Base-by-base conservation (phyloP, 345 rosid genomes). In the Ailanthus altissimus region DNA sequence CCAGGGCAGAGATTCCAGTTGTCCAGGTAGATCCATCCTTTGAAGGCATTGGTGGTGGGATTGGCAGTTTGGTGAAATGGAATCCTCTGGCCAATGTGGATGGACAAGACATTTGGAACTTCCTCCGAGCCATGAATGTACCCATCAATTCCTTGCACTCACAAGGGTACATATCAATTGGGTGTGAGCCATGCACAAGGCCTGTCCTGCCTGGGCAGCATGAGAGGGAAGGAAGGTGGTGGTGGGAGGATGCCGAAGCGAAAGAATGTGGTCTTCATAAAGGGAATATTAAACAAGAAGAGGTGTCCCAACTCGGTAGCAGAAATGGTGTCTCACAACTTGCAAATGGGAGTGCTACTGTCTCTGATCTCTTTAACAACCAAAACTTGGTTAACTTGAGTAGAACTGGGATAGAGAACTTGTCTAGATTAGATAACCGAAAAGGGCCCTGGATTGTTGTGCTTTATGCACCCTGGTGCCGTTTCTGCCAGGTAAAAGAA, bases 31-130 rank as follows among this genome's bases (percentile, higher is more conserved):
- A 75, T 20, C 50, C 62, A 3, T 45, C 42, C 20, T 65, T 75
- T 66, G 63, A 75, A 66, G 78, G 78, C 40, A 28, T 50, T 10
- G 40, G 28, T 38, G 71, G 72, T 75, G 78, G 78, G 11, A 53
- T 15, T 21, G 72, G 78, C 61, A 65, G 72, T 72, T 40, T 75
- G 72, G 70, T 75, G 53, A 75, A 75, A 60, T 75, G 77, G 77
- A 75, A 75, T 59, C 70, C 77, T 43, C 2, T 63, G 43, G 77
- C 77, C 8, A 62, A 62, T 26, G 36, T 61, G 51, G 28, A 61
- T 32, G 70, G 77, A 14, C 28, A 14, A 61, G 60, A 62, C 46
- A 45, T 75, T 12, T 75, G 70, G 77, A 62, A 64, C 26, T 75
- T 75, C 60, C 70, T 75, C 16, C 60, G 23, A 20, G 78, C 72